phyloP scores from a whole-genome alignment of 1,284 basidiomycete genomes.

The Coriolopsis trogii region DNA sequence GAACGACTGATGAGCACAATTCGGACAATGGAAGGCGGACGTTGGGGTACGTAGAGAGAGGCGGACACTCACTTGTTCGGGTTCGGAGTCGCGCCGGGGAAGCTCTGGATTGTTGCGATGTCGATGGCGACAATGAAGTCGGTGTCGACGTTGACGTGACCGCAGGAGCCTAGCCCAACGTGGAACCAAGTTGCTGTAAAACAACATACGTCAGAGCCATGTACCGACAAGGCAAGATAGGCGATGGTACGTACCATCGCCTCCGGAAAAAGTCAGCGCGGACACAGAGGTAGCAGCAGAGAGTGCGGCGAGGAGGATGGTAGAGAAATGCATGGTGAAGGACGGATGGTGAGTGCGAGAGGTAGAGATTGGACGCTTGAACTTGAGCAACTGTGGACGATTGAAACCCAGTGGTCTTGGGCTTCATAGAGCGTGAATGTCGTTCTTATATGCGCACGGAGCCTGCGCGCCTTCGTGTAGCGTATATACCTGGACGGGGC shows the following conservation, averaged over 20 bases:
- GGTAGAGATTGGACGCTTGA: too few relatives aligned
- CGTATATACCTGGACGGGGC: too few relatives aligned
- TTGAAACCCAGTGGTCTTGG: too few relatives aligned
- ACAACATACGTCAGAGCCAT: background rate
- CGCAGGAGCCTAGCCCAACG: slow-evolving; percentile 18
- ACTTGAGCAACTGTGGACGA: too few relatives aligned
- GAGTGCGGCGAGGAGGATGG: slow-evolving; percentile 6
- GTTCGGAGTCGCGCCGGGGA: slow-evolving; percentile 14
- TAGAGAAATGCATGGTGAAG: slow-evolving; percentile 13
- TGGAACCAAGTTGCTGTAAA: slow-evolving; percentile 16
- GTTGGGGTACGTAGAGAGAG: background rate
- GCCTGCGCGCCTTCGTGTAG: too few relatives aligned
- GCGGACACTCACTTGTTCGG: slow-evolving; percentile 10
- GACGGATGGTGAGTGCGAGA: too few relatives aligned
- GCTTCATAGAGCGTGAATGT: too few relatives aligned
- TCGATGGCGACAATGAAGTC: slow-evolving; percentile 21
- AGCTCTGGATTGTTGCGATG: slow-evolving; percentile 9
- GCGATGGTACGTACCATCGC: slow-evolving; percentile 8
- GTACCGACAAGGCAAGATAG: background rate
- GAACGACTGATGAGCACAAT: background rate
- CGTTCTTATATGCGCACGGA: too few relatives aligned
- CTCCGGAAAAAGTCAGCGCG: slow-evolving; percentile 6
- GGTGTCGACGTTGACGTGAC: slow-evolving; percentile 16
- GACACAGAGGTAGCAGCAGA: slow-evolving; percentile 2
- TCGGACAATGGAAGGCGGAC: too few relatives aligned